phyloP scores from a whole-genome alignment of 2,329 filamentous ascomycete species.

The Lasiodiplodia theobromae region DNA sequence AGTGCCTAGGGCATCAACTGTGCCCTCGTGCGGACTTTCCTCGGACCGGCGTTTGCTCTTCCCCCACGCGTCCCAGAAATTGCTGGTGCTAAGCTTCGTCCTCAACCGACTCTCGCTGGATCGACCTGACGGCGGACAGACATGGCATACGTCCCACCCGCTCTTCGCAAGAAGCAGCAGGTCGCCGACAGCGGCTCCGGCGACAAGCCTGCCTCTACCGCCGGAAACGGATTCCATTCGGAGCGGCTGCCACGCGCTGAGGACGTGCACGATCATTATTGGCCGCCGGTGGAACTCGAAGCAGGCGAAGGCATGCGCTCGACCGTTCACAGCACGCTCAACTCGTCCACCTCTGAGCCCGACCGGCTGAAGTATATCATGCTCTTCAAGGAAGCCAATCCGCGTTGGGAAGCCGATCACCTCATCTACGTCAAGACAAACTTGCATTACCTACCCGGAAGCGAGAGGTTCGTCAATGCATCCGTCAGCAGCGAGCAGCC shows the following conservation, averaged over 20 bases:
- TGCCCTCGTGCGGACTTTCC: neutral
- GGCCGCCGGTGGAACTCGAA: neutral
- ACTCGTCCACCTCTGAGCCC: slow-evolving; percentile 34
- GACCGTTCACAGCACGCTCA: slow-evolving; percentile 17
- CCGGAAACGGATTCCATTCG: neutral
- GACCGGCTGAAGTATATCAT: slow-evolving; percentile 35
- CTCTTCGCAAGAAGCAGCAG: slow-evolving; percentile 19
- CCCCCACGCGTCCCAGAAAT: neutral
- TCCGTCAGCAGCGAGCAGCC: neutral
- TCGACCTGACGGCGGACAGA: neutral
- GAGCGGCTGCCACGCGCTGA: slow-evolving; percentile 6
- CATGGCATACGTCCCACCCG: slow-evolving; percentile 26
- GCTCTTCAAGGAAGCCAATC: slow-evolving; percentile 39
- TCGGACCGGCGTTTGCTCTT: slow-evolving; percentile 5
- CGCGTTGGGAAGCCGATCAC: slow-evolving; percentile 37
- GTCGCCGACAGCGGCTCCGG: neutral
- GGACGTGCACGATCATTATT: slow-evolving; percentile 23
- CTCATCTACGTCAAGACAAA: slow-evolving; percentile 42
- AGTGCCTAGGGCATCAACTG: neutral
- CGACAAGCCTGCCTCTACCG: neutral
- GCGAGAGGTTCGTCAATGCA: neutral
- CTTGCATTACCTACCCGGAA: slow-evolving; percentile 36
- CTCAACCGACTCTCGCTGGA: neutral
- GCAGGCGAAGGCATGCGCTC: neutral
- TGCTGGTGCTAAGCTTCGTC: neutral